These are phyloP conservation scores for Chlorophyllum brunneum DNA, from an alignment of 768 basidiomycete species.

Conservation along the genomic window DNA sequence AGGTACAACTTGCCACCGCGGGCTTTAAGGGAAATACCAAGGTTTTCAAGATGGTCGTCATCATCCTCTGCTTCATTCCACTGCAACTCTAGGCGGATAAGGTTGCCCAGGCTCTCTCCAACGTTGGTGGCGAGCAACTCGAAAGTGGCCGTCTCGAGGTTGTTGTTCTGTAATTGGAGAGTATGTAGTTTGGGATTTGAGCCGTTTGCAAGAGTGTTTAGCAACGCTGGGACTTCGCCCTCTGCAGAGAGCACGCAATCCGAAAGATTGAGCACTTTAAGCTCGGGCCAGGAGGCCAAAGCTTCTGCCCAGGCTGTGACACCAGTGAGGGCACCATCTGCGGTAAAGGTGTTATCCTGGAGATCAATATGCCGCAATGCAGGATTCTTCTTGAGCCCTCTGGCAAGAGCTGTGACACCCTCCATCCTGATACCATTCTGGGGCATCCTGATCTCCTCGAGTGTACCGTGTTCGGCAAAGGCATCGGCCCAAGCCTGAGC, in stretches of 20 bases:
- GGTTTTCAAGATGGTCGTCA: conserved; percentile 53
- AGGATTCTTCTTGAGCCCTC: conserved; percentile 65
- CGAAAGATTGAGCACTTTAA: conserved; percentile 82
- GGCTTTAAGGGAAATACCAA: conserved; percentile 52
- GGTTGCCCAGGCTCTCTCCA: conserved; percentile 46
- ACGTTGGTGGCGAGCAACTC: conserved; percentile 66
- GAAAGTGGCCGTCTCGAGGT: conserved; percentile 71
- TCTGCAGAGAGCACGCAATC: conserved; percentile 85
- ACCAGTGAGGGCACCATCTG: conserved; percentile 48
- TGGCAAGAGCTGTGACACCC: conserved; percentile 77
- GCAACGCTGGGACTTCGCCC: conserved; percentile 71
- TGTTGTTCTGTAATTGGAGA: conserved; percentile 89
- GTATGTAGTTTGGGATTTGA: conserved; percentile 71
- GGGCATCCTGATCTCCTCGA: conserved; percentile 88
- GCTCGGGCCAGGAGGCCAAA: conserved; percentile 63
- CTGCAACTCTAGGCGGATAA: conserved; percentile 79
- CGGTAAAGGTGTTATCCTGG: conserved; percentile 85
- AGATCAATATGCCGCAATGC: conserved; percentile 78
- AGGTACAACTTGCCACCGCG: conserved; percentile 66
- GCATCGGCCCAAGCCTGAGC: conserved; percentile 83
- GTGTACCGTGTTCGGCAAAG: conserved; percentile 77
- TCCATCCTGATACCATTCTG: conserved; percentile 97
- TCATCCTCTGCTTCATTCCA: conserved; percentile 88
- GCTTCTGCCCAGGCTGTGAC: conserved; percentile 59
- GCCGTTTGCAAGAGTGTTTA: conserved; percentile 60